A percentile compares a stretch with the other conserved stretches of the same genome.
These are phyloP conservation scores for Geotrichum klebahnii DNA, from an alignment of 1,139 yeast genomes.

Conservation along the genomic window DNA sequence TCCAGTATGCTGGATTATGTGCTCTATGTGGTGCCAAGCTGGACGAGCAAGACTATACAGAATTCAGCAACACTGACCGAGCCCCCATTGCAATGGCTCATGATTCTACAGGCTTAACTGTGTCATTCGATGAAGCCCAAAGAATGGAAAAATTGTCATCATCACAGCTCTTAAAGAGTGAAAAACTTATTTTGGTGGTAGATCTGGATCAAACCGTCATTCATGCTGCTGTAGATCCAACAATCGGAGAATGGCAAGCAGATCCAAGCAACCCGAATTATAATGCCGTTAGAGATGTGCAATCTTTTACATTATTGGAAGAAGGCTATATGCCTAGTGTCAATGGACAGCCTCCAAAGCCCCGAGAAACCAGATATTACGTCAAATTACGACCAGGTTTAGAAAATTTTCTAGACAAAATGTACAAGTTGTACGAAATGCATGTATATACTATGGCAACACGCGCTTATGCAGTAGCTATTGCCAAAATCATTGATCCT, in stretches of 20 bases:
- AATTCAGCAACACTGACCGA: conserved; percentile 65
- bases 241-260: conserved; percentile 92
- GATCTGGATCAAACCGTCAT: conserved; percentile 96
- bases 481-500: conserved; percentile 90
- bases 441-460: conserved; percentile 99
- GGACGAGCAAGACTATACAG: conserved; percentile 73
- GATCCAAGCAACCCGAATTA: conserved; percentile 84
- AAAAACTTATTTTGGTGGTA: conserved; percentile 81
- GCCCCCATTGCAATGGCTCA: conserved; percentile 90
- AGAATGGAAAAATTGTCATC: conserved; percentile 70
- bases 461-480: conserved; percentile 82
- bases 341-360: conserved; percentile 22
- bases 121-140: conserved; percentile 81
- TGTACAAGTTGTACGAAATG: conserved; percentile 70
- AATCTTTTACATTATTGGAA: conserved; percentile 72
- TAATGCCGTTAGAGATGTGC: conserved; percentile 77
- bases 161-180: conserved; percentile 54
- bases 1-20: conserved; percentile 94
- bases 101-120: conserved; percentile 79
- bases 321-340: conserved; percentile 52
- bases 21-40: conserved; percentile 86
- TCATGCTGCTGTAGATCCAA: conserved; percentile 96
- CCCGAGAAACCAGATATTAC: conserved; percentile 48
- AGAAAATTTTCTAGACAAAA: conserved; percentile 59
- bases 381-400: conserved; percentile 91